Conservation (phyloP, 2,329 filamentous ascomycete species). For the Fusarium sp. region DNA sequence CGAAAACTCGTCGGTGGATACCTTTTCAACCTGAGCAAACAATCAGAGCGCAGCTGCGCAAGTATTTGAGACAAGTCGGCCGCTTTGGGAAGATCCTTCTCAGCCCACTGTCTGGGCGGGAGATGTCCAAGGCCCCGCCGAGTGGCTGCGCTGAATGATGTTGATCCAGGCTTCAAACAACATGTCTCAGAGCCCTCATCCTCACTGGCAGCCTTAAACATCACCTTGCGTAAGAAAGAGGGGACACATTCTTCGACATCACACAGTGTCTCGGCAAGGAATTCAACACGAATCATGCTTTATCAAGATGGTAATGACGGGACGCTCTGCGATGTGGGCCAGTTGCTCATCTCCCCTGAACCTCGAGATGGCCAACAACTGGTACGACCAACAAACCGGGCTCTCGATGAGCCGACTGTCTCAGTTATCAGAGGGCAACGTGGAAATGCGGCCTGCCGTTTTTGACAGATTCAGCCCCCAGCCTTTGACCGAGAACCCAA, state of each 20-base stretch:
- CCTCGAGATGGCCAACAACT: constrained; percentile 4
- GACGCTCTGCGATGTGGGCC: not conserved
- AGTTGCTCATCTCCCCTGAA: not conserved
- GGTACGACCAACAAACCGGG: not conserved
- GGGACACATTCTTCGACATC: not conserved
- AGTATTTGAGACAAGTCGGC: constrained; percentile 26
- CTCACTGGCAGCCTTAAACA: not conserved
- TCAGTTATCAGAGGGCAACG: not conserved
- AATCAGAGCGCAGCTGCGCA: constrained; percentile 17
- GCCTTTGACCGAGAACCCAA: constrained; percentile 28
- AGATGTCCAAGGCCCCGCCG: constrained; percentile 32
- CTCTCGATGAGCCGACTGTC: not conserved
- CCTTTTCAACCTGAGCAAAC: constrained; percentile 8
- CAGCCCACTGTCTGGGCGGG: constrained; percentile 11
- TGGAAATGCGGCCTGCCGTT: constrained; percentile 23
- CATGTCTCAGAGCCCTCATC: constrained; percentile 4
- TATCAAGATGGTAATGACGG: not conserved
- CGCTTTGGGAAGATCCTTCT: constrained; percentile 16
- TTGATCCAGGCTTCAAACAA: constrained; percentile 1
- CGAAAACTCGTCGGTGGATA: constrained; percentile 23
- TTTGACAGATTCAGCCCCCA: constrained; percentile 22
- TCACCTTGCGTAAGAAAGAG: not conserved
- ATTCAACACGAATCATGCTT: not conserved
- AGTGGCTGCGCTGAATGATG: constrained; percentile 7
- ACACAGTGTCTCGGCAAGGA: constrained; percentile 1